Evolutionary conservation across 2,329 filamentous ascomycete species (phyloP), one percentile per base, ranked within the genome.

Genomic region (Pseudogymnoascus sp.): DNA sequence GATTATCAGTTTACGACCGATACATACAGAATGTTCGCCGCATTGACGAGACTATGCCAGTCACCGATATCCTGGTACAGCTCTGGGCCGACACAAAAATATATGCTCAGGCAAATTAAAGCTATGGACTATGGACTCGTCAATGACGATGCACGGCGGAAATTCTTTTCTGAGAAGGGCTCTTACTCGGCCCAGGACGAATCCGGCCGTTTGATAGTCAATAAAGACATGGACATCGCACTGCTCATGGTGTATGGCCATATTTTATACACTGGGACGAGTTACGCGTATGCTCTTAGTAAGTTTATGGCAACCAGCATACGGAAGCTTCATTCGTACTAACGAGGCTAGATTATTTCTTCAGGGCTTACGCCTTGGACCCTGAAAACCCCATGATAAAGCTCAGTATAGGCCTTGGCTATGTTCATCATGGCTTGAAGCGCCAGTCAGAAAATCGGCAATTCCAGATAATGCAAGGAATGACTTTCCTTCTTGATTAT

Each of bases 221-320:
- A 72, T 38, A 59, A 66, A 5, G 72, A 73, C 59, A 67, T 95
- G 65, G 92, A 97, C 72, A 83, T 92, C 6, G 88, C 88, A 26
- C 80, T 97, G 8, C 81, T 99, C 11, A 89, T 92, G 73, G 82
- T 96, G 0, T 97, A 97, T 71, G 94, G 90, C 0, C 90, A 97
- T 71, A 91, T 97, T 64, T 80, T 97, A 4, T 92, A 91, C 69
- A 88, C 87, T 0, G 91, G 91, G 2, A 90, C 88, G 59, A 91
- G 88, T 68, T 96, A 94, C 75, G 85, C 86, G 12, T 90, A 89
- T 69, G 90, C 94, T 0, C 77, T 97, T 35, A 92, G 87, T 85
- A 76, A 67, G 77, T 59, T 33, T 35, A 29, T 16, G 39, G 31
- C 29, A 14, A 21, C 33, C 38, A 26, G 12, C 10, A 55, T 23